phyloP scores from a whole-genome alignment of 345 rosid species.

The Hypericum perforatum region DNA sequence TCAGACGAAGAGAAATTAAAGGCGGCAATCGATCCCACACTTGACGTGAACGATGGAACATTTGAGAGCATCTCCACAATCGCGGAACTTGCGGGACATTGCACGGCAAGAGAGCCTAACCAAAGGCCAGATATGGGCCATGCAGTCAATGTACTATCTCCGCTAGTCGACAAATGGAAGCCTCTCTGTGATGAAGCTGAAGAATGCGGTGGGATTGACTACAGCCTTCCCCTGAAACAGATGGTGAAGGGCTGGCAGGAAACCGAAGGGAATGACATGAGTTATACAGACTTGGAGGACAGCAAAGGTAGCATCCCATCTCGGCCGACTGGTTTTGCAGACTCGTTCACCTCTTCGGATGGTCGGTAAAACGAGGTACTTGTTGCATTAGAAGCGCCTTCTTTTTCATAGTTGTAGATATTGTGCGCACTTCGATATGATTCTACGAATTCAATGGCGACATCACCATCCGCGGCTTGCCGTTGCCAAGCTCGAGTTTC shows the following conservation, averaged over 20 bases:
- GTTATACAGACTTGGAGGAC: constrained; percentile 43
- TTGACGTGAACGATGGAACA: constrained; percentile 41
- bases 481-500: constrained; percentile 5
- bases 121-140: constrained; percentile 79
- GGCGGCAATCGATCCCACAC: constrained; percentile 49
- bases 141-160: constrained; percentile 52
- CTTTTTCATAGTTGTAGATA: constrained; percentile 26
- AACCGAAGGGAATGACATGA: constrained; percentile 58
- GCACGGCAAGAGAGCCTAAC: constrained; percentile 61
- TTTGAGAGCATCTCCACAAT: constrained; percentile 45
- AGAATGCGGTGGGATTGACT: constrained; percentile 63
- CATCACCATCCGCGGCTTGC: constrained; percentile 1
- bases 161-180: constrained; percentile 70
- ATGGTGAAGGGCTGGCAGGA: constrained; percentile 83
- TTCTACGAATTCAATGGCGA: constrained; percentile 17
- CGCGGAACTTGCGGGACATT: constrained; percentile 68
- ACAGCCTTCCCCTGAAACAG: constrained; percentile 66
- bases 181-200: constrained; percentile 42
- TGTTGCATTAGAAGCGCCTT: background rate
- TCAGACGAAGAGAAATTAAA: constrained; percentile 44
- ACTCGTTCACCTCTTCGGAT: constrained; percentile 64
- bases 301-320: constrained; percentile 71
- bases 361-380: constrained; percentile 36
- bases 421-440: constrained; percentile 7
- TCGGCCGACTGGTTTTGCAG: constrained; percentile 61